These are phyloP conservation scores for Discostella stelligeroides DNA, from an alignment of 108 stramenopile species.

Conservation along the genomic window DNA sequence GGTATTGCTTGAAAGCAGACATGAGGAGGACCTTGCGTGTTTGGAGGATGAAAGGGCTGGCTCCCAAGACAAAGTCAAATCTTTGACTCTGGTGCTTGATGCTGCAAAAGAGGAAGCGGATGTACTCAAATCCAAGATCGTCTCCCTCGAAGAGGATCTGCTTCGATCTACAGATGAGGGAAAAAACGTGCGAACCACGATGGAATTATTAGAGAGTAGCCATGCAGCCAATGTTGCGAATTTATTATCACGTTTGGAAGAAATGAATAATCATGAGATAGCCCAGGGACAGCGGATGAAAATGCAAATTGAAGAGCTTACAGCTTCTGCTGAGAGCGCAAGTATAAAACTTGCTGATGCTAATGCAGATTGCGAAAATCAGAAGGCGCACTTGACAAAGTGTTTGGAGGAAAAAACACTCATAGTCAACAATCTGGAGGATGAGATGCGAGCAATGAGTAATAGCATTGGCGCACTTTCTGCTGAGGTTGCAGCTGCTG, in stretches of 20 bases:
- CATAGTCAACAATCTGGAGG: too few species aligned
- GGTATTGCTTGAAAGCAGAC: background rate
- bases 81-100: background rate
- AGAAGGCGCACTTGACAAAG: too few species aligned
- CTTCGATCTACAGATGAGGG: constrained; percentile 5
- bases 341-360: background rate
- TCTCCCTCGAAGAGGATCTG: constrained; percentile 8
- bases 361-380: too few species aligned
- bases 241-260: background rate
- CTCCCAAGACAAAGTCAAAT: background rate
- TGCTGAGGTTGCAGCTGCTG: too few species aligned
- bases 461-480: too few species aligned
- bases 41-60: constrained; percentile 2
- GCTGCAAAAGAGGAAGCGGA: background rate
- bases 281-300: background rate
- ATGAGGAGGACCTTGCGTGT: background rate
- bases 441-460: too few species aligned
- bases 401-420: too few species aligned
- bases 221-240: background rate
- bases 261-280: background rate
- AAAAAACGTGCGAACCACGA: background rate
- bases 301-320: background rate
- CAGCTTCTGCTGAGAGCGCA: background rate
- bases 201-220: background rate
- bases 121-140: constrained; percentile 4